Conservation (phyloP, 768 basidiomycete species). For the Tricholoma hemisulphureum region DNA sequence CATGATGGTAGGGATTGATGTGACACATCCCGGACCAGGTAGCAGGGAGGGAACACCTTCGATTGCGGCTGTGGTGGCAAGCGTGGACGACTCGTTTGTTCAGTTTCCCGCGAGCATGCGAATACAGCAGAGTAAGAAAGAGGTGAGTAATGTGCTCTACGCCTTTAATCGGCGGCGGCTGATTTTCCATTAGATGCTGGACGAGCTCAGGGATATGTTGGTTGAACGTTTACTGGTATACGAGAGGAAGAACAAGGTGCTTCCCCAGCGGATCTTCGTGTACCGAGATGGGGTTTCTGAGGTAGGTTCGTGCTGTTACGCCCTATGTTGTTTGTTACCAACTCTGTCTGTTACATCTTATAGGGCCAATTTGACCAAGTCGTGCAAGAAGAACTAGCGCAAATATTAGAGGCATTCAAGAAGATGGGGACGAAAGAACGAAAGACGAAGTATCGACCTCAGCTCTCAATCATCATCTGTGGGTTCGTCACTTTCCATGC, state of each 20-base stretch:
- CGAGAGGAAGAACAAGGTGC: slow-evolving; percentile 47
- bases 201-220: slow-evolving; percentile 64
- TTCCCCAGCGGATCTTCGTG: slow-evolving; percentile 69
- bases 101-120: slow-evolving; percentile 76
- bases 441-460: slow-evolving; percentile 53
- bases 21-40: slow-evolving; percentile 73
- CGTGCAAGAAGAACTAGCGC: slow-evolving; percentile 56
- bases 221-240: slow-evolving; percentile 64
- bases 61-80: slow-evolving; percentile 82
- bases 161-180: neutral
- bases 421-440: slow-evolving; percentile 44
- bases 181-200: slow-evolving; percentile 57
- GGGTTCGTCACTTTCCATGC: slow-evolving; percentile 36
- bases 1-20: slow-evolving; percentile 85
- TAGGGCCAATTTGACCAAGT: slow-evolving; percentile 71
- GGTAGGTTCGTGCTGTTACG: slow-evolving; percentile 35
- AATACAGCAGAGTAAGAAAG: slow-evolving; percentile 55
- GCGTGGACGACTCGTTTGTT: slow-evolving; percentile 62
- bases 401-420: slow-evolving; percentile 60
- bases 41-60: slow-evolving; percentile 74
- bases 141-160: slow-evolving; percentile 25
- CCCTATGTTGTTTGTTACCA: neutral
- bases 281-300: slow-evolving; percentile 85
- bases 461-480: slow-evolving; percentile 72
- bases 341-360: neutral